phyloP scores from a whole-genome alignment of 805 yeast genomes.

The Zygoascus flipseniorum region DNA sequence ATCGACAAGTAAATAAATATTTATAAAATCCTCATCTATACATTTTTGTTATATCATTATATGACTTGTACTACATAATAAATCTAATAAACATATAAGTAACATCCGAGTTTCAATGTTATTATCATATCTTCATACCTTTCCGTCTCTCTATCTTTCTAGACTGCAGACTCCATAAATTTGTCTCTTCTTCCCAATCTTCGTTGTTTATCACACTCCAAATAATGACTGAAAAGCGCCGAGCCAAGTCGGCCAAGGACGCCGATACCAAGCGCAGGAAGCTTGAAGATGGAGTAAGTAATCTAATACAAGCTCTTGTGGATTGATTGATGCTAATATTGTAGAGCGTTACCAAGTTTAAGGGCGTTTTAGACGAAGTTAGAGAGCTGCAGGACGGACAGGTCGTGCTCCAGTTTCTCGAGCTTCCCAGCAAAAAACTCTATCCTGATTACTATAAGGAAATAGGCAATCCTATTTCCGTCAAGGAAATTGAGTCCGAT shows the following conservation, averaged over 20 bases:
- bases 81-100: too few species aligned
- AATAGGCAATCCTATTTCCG: slow-evolving; percentile 57
- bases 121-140: neutral
- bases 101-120: neutral
- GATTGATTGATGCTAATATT: neutral
- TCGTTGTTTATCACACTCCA: too few species aligned
- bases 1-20: too few species aligned
- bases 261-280: slow-evolving; percentile 1
- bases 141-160: neutral
- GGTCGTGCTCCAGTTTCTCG: slow-evolving; percentile 36
- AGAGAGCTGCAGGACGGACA: slow-evolving; percentile 2
- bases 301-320: neutral
- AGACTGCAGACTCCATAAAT: neutral
- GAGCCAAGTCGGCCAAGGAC: neutral
- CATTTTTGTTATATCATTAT: too few species aligned
- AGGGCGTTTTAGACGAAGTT: neutral
- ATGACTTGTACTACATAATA: too few species aligned
- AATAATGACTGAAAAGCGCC: slow-evolving; percentile 1
- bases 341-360: neutral
- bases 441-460: slow-evolving; percentile 75
- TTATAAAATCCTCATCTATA: too few species aligned
- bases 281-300: slow-evolving; percentile 1
- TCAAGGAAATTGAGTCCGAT: slow-evolving; percentile 51
- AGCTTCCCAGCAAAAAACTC: slow-evolving; percentile 61
- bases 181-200: neutral